Evolutionary conservation across 2,329 filamentous ascomycete genomes (phyloP), one percentile per base, ranked within the genome.

Genomic region (Penicillium sp.): DNA sequence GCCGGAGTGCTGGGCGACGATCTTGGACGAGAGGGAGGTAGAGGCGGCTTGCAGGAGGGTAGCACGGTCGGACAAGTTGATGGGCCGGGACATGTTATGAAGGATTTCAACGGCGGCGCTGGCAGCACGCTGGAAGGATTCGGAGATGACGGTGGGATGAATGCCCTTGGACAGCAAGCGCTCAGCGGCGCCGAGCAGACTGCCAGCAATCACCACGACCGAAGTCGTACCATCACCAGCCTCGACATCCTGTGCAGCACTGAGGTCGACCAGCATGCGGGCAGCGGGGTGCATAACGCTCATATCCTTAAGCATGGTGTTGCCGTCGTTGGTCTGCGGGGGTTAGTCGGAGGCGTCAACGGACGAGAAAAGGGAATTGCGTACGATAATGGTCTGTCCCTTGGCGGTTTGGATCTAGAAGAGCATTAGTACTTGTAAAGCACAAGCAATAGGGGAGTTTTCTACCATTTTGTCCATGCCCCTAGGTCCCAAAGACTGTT

Each of bases 221-320:
- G 92, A 97, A 31, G 93, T 98, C 49, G 93, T 98, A 65, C 93
- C 95, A 72, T 98, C 93, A 75, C 93, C 93, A 56, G 93, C 93
- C 74, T 98, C 93, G 54, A 98, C 90, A 77, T 98, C 93, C 73
- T 98, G 93, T 59, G 93, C 93, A 60, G 93, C 89, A 65, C 92
- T 95, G 55, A 98, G 82, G 72, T 98, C 91, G 66, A 98, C 93
- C 61, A 98, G 81, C 93, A 98, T 98, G 78, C 95, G 96, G 44
- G 93, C 93, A 42, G 95, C 95, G n/a, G 93, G 93, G 70, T 98
- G 93, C 87, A 98, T 90, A 60, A 98, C 93, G 59, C 89, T 88
- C 93, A 98, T 97, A 78, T 92, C 92, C 77, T 88, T 95, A 68
- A 98, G 78, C 92, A 98, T 98, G 50, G 93, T 98, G 78, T 95